A percentile compares a stretch with the other conserved stretches of the same genome.
Conservation (phyloP, 2,329 filamentous ascomycete species). For the Aspergillus hortae region DNA sequence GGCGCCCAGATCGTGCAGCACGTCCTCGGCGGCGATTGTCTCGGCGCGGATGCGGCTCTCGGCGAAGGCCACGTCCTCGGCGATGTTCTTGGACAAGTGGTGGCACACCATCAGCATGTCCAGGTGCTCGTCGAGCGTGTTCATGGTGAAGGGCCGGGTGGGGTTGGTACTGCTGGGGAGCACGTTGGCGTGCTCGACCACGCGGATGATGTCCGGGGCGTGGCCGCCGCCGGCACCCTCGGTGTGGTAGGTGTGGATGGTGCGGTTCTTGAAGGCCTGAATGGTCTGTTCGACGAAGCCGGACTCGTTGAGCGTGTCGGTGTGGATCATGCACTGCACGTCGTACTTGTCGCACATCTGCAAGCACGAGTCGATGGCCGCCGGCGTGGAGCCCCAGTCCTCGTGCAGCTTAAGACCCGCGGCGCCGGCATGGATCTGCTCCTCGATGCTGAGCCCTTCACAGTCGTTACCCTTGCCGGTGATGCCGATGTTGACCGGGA, state of each 20-base stretch:
- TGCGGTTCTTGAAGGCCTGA: conserved; percentile 76
- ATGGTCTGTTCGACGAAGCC: conserved; percentile 95
- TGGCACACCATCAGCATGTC: conserved; percentile 99
- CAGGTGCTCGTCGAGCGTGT: conserved; percentile 92
- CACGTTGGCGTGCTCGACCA: conserved; percentile 85
- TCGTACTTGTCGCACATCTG: conserved; percentile 85
- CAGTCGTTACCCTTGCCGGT: conserved; percentile 93
- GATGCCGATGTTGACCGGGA: conserved; percentile 86
- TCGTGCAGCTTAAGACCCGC: conserved; percentile 93
- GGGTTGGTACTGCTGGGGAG: conserved; percentile 90
- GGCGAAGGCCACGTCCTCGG: conserved; percentile 92
- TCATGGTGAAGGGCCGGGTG: conserved; percentile 82
- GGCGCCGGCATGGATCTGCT: conserved; percentile 78
- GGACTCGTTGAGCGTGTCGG: conserved; percentile 92
- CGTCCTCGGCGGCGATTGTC: conserved; percentile 94
- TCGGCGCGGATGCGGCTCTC: conserved; percentile 92
- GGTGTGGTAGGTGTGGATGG: conserved; percentile 95
- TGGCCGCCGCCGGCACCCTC: conserved; percentile 94
- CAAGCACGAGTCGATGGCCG: conserved; percentile 85
- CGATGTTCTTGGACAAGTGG: conserved; percentile 86
- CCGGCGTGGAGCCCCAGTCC: conserved; percentile 90
- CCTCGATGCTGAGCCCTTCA: conserved; percentile 64
- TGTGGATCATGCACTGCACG: conserved; percentile 91
- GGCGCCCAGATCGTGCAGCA: conserved; percentile 88
- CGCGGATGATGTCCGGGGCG: conserved; percentile 91